Percentiles rank a stretch among this genome's conserved stretches.
phyloP scores from a whole-genome alignment of 345 rosid genomes.

The Bretschneidera sinensis region DNA sequence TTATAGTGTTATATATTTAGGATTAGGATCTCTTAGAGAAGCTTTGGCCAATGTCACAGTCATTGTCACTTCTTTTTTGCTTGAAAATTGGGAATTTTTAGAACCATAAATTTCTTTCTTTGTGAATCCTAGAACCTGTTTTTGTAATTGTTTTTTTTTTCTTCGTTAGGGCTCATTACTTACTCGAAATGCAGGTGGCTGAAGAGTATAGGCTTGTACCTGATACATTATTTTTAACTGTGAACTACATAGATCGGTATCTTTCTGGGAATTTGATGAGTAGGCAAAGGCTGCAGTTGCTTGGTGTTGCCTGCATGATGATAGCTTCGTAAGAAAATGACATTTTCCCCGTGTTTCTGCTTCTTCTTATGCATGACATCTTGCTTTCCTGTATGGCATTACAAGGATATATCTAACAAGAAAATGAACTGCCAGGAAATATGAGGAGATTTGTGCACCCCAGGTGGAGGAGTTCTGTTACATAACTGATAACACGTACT shows the following conservation, averaged over 20 bases:
- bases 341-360: not conserved
- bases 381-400: not conserved
- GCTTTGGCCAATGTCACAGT: not conserved
- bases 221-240: slow-evolving; percentile 76
- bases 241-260: slow-evolving; percentile 84
- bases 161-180: not conserved
- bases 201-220: slow-evolving; percentile 95
- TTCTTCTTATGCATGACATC: not conserved
- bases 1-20: not conserved
- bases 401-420: no score
- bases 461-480: slow-evolving; percentile 92
- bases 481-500: slow-evolving; percentile 92
- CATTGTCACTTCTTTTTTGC: not conserved
- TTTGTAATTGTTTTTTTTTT: not conserved
- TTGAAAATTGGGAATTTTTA: not conserved
- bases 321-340: slow-evolving; percentile 70
- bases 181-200: slow-evolving; percentile 54
- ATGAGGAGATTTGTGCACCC: slow-evolving; percentile 89
- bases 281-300: slow-evolving; percentile 79
- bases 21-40: not conserved
- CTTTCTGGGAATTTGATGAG: slow-evolving; percentile 77
- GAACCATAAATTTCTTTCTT: no score
- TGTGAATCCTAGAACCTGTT: no score
- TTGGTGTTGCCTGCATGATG: slow-evolving; percentile 95
- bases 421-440: slow-evolving; percentile 50